Conservation (phyloP, 768 basidiomycete genomes). For the Rhizopogon vesiculosus region DNA sequence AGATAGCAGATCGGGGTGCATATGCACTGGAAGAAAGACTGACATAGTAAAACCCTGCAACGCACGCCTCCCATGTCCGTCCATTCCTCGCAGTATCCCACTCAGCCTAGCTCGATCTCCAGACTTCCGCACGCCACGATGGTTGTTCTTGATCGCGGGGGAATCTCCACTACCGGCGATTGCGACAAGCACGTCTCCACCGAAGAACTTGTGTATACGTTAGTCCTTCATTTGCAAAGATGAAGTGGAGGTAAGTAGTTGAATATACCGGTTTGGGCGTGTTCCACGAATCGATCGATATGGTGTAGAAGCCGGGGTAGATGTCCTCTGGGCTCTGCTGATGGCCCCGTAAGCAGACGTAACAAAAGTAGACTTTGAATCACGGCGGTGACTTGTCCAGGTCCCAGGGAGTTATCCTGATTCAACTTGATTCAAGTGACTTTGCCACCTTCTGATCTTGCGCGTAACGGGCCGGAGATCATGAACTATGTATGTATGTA, state of each 20-base stretch:
- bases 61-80: conserved; percentile 60
- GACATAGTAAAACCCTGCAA: conserved; percentile 81
- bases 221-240: conserved; percentile 72
- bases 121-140: conserved; percentile 8
- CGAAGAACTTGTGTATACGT: conserved; percentile 92
- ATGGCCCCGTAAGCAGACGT: conserved; percentile 80
- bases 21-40: conserved; percentile 17
- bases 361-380: neutral
- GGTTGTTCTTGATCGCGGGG: conserved; percentile 9
- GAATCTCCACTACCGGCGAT: conserved; percentile 29
- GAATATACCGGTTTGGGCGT: conserved; percentile 43
- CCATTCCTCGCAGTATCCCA: conserved; percentile 43
- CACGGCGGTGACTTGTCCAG: neutral
- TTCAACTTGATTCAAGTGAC: no score
- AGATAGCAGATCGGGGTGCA: neutral
- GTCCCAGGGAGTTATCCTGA: no score
- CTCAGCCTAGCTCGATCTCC: conserved; percentile 15
- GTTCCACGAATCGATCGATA: conserved; percentile 25
- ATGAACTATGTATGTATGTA: no score
- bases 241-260: conserved; percentile 44
- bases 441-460: neutral
- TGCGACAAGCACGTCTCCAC: conserved; percentile 71
- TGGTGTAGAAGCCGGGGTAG: conserved; percentile 40
- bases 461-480: neutral
- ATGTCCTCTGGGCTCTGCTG: conserved; percentile 19